Percentiles rank a stretch among this genome's conserved stretches.
These are phyloP conservation scores for Aphanomyces astaci DNA, from an alignment of 352 stramenopile species.

Conservation along the genomic window DNA sequence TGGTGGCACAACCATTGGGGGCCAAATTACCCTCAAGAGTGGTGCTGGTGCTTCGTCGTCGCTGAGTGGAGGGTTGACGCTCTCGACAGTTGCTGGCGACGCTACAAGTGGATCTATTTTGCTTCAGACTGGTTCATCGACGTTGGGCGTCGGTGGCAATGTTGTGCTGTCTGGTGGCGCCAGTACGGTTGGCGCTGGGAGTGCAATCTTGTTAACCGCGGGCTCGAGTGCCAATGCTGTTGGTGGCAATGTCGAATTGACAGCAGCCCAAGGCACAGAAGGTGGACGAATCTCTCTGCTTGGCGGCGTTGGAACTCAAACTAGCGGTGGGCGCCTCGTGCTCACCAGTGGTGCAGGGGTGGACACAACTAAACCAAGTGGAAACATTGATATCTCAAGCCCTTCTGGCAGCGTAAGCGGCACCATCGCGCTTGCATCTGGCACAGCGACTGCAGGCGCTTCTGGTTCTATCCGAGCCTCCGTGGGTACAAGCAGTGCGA, in stretches of 20 bases:
- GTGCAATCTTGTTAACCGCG: not conserved
- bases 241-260: not conserved
- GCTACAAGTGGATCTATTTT: not conserved
- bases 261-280: slow-evolving; percentile 1
- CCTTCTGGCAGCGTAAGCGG: not conserved
- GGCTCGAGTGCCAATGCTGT: not conserved
- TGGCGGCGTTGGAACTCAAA: not conserved
- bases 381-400: slow-evolving; percentile 5
- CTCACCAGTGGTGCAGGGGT: slow-evolving; percentile 2
- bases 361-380: slow-evolving; percentile 1
- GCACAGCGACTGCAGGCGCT: not conserved
- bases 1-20: slow-evolving; percentile 34
- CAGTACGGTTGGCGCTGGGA: not conserved
- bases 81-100: not conserved
- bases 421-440: not conserved
- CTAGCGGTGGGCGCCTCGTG: not conserved
- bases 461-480: slow-evolving; percentile 3
- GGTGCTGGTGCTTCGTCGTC: not conserved
- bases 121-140: not conserved
- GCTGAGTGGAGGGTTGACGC: not conserved
- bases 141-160: slow-evolving; percentile 2
- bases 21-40: slow-evolving; percentile 22
- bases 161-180: not conserved
- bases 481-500: not conserved
- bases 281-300: not conserved